Conservation (phyloP, 495 filamentous ascomycete species). For the Sabuloglossum arenarium region DNA sequence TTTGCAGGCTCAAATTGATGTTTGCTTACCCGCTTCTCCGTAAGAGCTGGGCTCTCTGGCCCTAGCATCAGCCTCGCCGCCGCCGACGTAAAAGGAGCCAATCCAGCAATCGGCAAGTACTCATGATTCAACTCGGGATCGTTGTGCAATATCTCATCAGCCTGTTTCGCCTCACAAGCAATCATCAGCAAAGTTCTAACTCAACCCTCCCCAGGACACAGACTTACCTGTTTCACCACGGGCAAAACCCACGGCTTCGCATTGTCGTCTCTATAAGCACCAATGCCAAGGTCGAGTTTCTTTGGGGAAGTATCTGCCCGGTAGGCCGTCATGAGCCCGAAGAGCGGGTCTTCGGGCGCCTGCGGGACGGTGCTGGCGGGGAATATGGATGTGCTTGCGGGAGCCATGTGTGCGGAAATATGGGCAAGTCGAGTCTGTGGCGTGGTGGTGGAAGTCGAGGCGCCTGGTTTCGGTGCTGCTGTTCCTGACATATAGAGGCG, state of each 20-base stretch:
- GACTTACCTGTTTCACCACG: conserved; percentile 76
- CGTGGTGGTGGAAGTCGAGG: not conserved
- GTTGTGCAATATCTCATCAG: conserved; percentile 66
- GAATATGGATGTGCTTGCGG: conserved; percentile 41
- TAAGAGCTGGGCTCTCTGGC: conserved; percentile 53
- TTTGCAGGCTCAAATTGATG: not conserved
- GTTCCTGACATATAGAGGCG: not conserved
- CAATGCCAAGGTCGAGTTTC: conserved; percentile 93
- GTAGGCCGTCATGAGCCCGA: conserved; percentile 80
- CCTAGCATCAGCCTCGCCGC: conserved; percentile 82
- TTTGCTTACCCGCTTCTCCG: conserved; percentile 50
- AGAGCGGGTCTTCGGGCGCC: conserved; percentile 88
- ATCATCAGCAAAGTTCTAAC: not conserved
- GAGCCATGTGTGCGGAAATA: conserved; percentile 31
- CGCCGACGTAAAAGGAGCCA: conserved; percentile 63
- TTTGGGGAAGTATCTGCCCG: conserved; percentile 60
- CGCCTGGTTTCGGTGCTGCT: not conserved
- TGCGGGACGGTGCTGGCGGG: conserved; percentile 59
- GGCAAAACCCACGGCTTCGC: conserved; percentile 87
- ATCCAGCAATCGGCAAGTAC: conserved; percentile 90
- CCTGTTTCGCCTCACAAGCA: conserved; percentile 30
- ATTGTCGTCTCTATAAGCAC: conserved; percentile 86
- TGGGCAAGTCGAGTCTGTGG: conserved; percentile 21
- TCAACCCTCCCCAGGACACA: not conserved
- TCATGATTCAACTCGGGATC: conserved; percentile 91